Base-by-base conservation (phyloP, 2,329 filamentous ascomycete species). In the Aspergillus persii region DNA sequence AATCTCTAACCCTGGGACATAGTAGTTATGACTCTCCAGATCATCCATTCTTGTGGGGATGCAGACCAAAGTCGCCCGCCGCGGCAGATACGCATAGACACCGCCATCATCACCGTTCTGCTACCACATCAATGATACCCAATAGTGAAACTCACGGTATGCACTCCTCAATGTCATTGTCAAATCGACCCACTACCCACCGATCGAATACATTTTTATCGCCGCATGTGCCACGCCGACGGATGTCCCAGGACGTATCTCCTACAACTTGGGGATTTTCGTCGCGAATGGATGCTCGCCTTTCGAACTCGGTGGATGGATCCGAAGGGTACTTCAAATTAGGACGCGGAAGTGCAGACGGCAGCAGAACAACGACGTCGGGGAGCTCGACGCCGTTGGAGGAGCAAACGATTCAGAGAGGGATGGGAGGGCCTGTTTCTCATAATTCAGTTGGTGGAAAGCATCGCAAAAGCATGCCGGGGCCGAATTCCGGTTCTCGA, bases 31-130 rank as follows among this genome's bases (percentile, higher is more conserved):
- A 47, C 44, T 47, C 44, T 47, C 44, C 44, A 47, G 44, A 47
- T 26, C 18, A 47, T 26, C 8, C 44, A 47, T 47, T 47, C 9
- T 23, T 47, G 44, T 47, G 44, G 44, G 26, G 44, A 27, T 27
- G 18, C 44, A 47, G 26, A 7, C 44, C 11, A 47, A 47, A 23
- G 9, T 26, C 26, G 3, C 26, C 44, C 11, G 44, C 44, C 4
- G 4, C 2, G 3, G 18, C 44, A 23, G 44, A 23, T 4, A 8
- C 30, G 1, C 33, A 47, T n/a, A 52, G 58, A 3, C 58, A 61
- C 12, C 65, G 65, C 46, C 67, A 75, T 50, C 73, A 76, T 56
- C 69, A 67, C 30, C 70, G 73, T 18, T 74, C 73, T 8, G 69
- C 70, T 36, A 76, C 73, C 3, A 74, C 73, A 3, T 73, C 73